phyloP scores from a whole-genome alignment of 371 early-diverging fungal genomes.

The Blakeslea trispora region DNA sequence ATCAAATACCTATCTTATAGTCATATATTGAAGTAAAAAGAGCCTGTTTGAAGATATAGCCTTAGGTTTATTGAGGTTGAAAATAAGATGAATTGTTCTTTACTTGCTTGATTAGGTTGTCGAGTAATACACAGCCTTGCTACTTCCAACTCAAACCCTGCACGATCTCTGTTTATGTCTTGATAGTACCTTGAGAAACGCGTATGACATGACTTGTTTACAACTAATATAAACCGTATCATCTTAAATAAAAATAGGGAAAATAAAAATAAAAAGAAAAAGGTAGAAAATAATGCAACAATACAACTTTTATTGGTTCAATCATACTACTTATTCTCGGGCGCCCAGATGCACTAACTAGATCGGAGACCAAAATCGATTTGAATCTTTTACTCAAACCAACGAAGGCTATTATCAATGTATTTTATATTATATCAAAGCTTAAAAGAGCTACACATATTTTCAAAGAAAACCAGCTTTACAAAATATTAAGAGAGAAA shows the following conservation, averaged over 20 bases:
- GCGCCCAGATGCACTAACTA: no score
- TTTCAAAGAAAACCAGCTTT: no score
- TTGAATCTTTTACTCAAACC: no score
- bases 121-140: conserved; percentile 37
- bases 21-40: conserved; percentile 22
- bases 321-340: no score
- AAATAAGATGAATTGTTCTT: not conserved
- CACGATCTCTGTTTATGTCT: conserved; percentile 23
- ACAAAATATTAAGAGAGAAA: no score
- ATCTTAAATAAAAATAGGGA: conserved; percentile 10
- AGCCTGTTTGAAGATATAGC: no score
- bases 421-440: no score
- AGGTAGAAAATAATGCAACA: not conserved
- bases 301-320: no score
- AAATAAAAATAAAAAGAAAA: not conserved
- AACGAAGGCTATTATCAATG: no score
- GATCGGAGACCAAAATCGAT: no score
- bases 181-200: conserved; percentile 48
- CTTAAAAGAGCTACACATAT: no score
- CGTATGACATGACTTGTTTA: conserved; percentile 48
- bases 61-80: no score
- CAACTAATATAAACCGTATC: conserved; percentile 46
- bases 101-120: conserved; percentile 32
- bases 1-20: conserved; percentile 36
- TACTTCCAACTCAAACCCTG: conserved; percentile 36